phyloP scores from a whole-genome alignment of 352 stramenopile species.

The Pythium apleroticum region DNA sequence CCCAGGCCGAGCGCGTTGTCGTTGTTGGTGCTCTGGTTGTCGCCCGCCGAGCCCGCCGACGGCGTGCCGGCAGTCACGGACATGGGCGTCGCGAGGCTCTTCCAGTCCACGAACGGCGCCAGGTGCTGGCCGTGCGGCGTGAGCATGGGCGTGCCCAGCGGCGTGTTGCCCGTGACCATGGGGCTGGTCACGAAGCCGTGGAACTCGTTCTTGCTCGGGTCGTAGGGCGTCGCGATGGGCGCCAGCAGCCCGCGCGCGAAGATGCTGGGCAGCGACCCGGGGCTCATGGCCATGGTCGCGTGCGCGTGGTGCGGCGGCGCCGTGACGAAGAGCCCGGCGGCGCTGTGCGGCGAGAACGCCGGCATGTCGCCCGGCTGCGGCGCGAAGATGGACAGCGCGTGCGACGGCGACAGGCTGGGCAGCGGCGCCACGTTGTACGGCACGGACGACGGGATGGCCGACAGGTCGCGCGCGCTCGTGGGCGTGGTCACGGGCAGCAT shows the following conservation, averaged over 20 bases:
- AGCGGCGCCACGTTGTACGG: conserved; percentile 20
- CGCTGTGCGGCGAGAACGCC: conserved; percentile 2
- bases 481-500: conserved; percentile 2
- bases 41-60: background rate
- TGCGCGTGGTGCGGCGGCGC: conserved; percentile 19
- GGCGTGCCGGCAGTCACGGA: conserved; percentile 8
- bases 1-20: background rate
- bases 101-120: conserved; percentile 31
- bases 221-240: conserved; percentile 31
- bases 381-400: conserved; percentile 33
- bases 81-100: conserved; percentile 25
- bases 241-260: conserved; percentile 28
- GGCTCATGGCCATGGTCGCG: conserved; percentile 23
- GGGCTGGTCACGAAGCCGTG: conserved; percentile 26
- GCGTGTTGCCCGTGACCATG: conserved; percentile 27
- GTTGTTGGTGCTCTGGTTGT: conserved; percentile 3
- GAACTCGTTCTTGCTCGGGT: conserved; percentile 24
- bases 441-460: conserved; percentile 21
- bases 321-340: conserved; percentile 22
- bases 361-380: conserved; percentile 24
- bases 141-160: conserved; percentile 28
- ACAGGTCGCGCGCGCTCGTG: conserved; percentile 15
- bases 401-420: conserved; percentile 25
- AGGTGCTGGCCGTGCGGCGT: conserved; percentile 25
- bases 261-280: conserved; percentile 25